Conservation (phyloP, 495 filamentous ascomycete species). For the Zalerion maritima region DNA sequence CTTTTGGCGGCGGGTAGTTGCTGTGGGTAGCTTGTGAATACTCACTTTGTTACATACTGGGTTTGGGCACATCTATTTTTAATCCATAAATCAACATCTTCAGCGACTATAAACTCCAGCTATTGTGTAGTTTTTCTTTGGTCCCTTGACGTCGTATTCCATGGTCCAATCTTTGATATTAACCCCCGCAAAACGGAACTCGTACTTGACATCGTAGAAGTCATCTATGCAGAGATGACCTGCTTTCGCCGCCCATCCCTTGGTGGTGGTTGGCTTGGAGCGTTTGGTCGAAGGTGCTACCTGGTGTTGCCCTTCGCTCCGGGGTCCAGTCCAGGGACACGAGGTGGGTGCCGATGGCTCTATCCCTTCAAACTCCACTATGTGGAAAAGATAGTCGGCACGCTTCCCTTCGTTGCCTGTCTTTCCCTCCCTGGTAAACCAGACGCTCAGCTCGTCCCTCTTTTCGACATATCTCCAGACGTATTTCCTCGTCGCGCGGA, state of each 20-base stretch:
- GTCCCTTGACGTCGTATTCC: constrained; percentile 47
- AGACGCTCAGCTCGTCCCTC: constrained; percentile 43
- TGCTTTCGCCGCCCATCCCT: constrained; percentile 40
- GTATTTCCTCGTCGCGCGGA: constrained; percentile 36
- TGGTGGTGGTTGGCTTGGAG: constrained; percentile 6
- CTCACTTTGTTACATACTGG: too few species aligned
- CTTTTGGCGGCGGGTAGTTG: too few species aligned
- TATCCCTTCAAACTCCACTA: constrained; percentile 27
- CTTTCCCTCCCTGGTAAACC: constrained; percentile 57
- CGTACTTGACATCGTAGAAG: constrained; percentile 46
- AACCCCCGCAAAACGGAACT: constrained; percentile 41
- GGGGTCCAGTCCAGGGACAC: constrained; percentile 5
- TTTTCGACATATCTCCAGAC: constrained; percentile 43
- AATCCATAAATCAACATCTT: too few species aligned
- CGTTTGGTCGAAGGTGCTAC: too few species aligned
- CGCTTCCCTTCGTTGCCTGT: constrained; percentile 32
- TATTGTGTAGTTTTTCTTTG: constrained; percentile 53
- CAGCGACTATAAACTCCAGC: constrained; percentile 31
- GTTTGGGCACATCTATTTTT: too few species aligned
- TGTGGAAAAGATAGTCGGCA: constrained; percentile 55
- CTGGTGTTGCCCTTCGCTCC: constrained; percentile 9
- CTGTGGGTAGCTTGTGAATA: too few species aligned
- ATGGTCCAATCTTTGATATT: constrained; percentile 39
- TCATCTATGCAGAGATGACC: constrained; percentile 51
- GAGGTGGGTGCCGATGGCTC: constrained; percentile 1